Conservation (phyloP, 371 early-diverging fungal genomes). For the Apophysomyces variabilis region DNA sequence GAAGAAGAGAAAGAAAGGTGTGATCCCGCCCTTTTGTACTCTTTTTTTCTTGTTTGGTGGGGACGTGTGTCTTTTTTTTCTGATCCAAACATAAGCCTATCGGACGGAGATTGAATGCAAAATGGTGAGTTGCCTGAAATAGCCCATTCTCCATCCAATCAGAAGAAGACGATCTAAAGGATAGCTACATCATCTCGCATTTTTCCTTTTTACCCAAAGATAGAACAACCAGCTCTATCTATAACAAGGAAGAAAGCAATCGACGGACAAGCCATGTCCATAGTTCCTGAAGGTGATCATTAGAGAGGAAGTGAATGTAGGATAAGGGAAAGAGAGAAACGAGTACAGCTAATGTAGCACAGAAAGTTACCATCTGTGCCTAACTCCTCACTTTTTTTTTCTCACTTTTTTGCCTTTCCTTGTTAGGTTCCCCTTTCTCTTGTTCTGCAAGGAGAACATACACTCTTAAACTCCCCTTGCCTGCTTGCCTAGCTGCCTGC, state of each 20-base stretch:
- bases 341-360: background rate
- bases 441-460: slow-evolving; percentile 2
- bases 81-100: background rate
- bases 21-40: slow-evolving; percentile 9
- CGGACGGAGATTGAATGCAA: background rate
- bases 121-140: slow-evolving; percentile 2
- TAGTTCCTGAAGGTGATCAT: background rate
- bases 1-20: slow-evolving; percentile 8
- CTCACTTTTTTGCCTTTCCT: background rate
- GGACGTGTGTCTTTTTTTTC: too few species aligned
- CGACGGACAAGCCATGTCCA: background rate
- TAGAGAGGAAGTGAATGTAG: background rate
- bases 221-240: background rate
- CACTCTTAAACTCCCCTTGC: slow-evolving; percentile 10
- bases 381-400: slow-evolving; percentile 7
- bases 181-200: background rate
- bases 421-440: slow-evolving; percentile 12
- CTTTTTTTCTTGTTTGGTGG: background rate
- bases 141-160: background rate
- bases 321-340: background rate
- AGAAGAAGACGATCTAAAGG: too few species aligned
- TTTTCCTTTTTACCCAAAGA: background rate
- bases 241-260: background rate
- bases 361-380: slow-evolving; percentile 2
- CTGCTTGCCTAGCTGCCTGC: background rate